phyloP scores from a whole-genome alignment of 2,329 filamentous ascomycete species.

The Aotearoamyces nothofagi region DNA sequence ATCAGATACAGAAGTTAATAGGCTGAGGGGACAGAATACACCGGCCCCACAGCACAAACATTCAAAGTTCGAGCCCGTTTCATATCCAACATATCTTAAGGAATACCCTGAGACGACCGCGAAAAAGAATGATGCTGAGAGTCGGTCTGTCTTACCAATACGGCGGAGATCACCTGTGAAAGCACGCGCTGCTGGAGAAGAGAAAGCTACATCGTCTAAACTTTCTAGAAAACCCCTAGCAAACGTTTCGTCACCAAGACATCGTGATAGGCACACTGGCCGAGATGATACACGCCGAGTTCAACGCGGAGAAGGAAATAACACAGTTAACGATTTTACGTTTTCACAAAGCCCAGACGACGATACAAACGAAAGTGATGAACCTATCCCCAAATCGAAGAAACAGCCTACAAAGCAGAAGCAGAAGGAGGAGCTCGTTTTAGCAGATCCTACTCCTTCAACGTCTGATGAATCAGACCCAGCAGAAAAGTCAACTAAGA shows the following conservation, averaged over 20 bases:
- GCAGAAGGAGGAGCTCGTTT: conserved; percentile 19
- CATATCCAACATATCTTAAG: conserved; percentile 21
- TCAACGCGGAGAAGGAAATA: conserved; percentile 10
- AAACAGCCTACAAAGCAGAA: conserved; percentile 16
- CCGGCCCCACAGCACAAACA: conserved; percentile 11
- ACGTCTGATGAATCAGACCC: conserved; percentile 32
- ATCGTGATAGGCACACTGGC: conserved; percentile 13
- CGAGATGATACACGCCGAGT: conserved; percentile 11
- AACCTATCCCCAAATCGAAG: conserved; percentile 10
- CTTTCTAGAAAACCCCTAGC: conserved; percentile 19
- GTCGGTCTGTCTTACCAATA: conserved; percentile 16
- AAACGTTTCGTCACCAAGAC: conserved; percentile 18
- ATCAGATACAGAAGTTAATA: background rate
- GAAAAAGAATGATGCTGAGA: conserved; percentile 12
- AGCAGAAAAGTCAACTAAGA: conserved; percentile 26
- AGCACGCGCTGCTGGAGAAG: conserved; percentile 5
- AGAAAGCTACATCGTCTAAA: conserved; percentile 5
- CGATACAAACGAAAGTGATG: conserved; percentile 15
- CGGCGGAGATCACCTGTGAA: conserved; percentile 13
- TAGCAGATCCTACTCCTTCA: conserved; percentile 23
- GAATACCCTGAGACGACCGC: conserved; percentile 20
- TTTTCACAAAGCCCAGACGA: conserved; percentile 18
- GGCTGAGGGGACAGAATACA: conserved; percentile 17
- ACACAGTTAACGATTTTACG: conserved; percentile 11
- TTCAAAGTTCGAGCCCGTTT: conserved; percentile 22